Conservation (phyloP, 306 rosid species). For the Pterocarpus santalinus region DNA sequence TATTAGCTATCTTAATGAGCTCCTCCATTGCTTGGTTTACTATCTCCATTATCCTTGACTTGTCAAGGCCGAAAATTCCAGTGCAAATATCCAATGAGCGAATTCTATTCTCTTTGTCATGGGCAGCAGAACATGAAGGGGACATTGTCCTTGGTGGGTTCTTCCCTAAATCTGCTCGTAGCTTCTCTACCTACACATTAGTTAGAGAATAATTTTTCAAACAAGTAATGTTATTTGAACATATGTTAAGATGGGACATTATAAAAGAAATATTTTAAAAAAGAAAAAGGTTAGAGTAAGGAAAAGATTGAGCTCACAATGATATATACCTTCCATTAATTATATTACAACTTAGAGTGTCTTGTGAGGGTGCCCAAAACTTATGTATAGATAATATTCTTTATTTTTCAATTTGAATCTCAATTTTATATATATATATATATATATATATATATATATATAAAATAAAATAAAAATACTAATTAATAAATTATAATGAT, state of each 20-base stretch:
- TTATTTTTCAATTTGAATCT: too few species aligned
- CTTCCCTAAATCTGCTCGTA: slow-evolving; percentile 56
- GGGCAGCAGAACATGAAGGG: slow-evolving; percentile 60
- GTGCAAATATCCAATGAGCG: slow-evolving; percentile 67
- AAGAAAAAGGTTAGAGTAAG: too few species aligned
- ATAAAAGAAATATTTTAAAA: too few species aligned
- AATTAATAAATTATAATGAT: too few species aligned
- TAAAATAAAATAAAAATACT: neutral
- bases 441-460: neutral
- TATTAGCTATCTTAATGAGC: slow-evolving; percentile 71
- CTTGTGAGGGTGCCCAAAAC: too few species aligned
- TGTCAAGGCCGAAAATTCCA: slow-evolving; percentile 69
- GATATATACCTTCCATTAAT: too few species aligned
- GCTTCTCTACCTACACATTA: slow-evolving; percentile 64
- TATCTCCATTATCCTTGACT: slow-evolving; percentile 70
- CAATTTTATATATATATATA: neutral
- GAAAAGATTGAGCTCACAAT: too few species aligned
- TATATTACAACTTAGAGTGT: too few species aligned
- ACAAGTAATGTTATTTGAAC: too few species aligned
- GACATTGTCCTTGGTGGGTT: slow-evolving; percentile 51
- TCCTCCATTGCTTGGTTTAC: slow-evolving; percentile 70
- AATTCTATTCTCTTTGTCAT: slow-evolving; percentile 62
- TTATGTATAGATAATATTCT: too few species aligned
- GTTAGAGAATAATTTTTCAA: too few species aligned
- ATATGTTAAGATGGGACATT: too few species aligned